These are phyloP conservation scores for Termitomyces sp. DNA, from an alignment of 768 basidiomycete genomes.

Conservation along the genomic window DNA sequence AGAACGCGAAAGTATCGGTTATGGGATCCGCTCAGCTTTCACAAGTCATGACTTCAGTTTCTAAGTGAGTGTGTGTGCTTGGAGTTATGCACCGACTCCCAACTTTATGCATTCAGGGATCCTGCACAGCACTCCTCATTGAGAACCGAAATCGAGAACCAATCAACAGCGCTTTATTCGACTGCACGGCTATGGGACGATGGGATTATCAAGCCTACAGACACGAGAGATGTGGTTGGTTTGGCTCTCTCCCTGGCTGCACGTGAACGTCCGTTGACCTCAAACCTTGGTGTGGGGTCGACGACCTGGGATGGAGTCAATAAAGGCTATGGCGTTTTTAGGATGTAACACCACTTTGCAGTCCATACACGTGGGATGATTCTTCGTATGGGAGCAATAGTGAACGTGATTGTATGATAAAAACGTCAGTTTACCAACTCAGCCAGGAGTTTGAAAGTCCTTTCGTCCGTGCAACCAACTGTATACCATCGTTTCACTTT, in stretches of 20 bases:
- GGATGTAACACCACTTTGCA: conserved; percentile 54
- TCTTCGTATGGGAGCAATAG: not conserved
- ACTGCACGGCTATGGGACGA: conserved; percentile 95
- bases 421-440: not conserved
- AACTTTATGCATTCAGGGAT: conserved; percentile 43
- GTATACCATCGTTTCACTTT: not conserved
- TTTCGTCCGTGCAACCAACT: not conserved
- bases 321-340: conserved; percentile 83
- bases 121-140: conserved; percentile 71
- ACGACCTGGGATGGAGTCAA: conserved; percentile 70
- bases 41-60: conserved; percentile 88
- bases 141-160: conserved; percentile 79
- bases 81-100: not conserved
- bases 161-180: conserved; percentile 84
- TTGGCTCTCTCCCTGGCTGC: conserved; percentile 81
- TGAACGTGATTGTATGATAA: not conserved
- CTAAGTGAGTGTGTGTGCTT: conserved; percentile 45
- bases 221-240: conserved; percentile 85
- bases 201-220: conserved; percentile 83
- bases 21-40: conserved; percentile 95
- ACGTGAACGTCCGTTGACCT: conserved; percentile 27
- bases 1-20: conserved; percentile 91
- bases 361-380: not conserved
- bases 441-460: not conserved
- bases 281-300: conserved; percentile 13